Evolutionary conservation across 2,329 filamentous ascomycete genomes (phyloP), one percentile per base, ranked within the genome.

Genomic region (Tolypocladium pustulatum): DNA sequence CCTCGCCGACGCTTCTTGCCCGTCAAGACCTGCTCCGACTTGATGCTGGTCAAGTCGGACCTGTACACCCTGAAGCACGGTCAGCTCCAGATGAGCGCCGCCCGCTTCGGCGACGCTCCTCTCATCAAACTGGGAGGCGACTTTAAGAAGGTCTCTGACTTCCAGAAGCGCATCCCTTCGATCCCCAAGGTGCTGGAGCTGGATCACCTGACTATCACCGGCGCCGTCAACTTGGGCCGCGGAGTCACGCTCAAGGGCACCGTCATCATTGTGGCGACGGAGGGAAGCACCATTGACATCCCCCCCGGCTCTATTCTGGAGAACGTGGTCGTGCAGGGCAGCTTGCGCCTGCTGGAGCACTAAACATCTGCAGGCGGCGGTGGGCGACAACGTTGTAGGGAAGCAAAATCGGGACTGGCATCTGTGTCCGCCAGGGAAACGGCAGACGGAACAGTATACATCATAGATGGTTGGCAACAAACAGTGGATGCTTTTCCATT

Each of bases 111-210:
- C 65, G 92, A 94, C 67, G 93, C 94, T 55, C 94, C 94, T 59
- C 84, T 99, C 67, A 99, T 99, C 84, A 99, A 99, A 88, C 89
- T 99, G 58, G 94, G 94, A 68, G 87, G 86, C 70, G 94, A 99
- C 83, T 99, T 99, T 86, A 99, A 99, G 89, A 99, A 99, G 87
- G 94, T 99, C 43, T 97, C 93, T 1, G 94, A 91, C 80, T 95
- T 95, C 83, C 88, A 91, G 79, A 87, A 90, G 76, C 88, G 88
- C 72, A 92, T 95, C 66, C 82, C 88, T 13, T 91, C 87, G 64
- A 95, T 95, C 68, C 90, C 90, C 71, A 92, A 90, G 83, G 92
- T 95, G 67, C 85, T 94, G 65, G 90, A 95, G 80, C 84, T 94
- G 55, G 90, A 95, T 71, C 94, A 99, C 73, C 84, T 99, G 61